Percentiles rank a stretch among this genome's conserved stretches.
Conservation (phyloP, 164 flowering plant species). For the Annona cherimola region DNA sequence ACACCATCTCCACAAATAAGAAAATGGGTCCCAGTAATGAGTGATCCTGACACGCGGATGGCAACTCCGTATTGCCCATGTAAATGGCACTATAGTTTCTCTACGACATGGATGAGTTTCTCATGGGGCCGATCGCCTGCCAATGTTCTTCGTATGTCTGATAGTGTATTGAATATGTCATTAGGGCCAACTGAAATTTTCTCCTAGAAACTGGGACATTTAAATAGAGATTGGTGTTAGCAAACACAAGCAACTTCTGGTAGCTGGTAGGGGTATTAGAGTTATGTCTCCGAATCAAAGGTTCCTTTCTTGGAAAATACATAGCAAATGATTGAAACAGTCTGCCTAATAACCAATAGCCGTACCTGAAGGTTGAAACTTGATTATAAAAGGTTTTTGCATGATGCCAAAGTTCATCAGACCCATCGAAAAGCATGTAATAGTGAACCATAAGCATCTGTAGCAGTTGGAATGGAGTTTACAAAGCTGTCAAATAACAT, state of each 20-base stretch:
- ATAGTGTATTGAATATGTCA: conserved; percentile 54
- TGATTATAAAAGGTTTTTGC: too few relatives aligned
- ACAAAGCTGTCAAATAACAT: too few relatives aligned
- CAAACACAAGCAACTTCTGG: not conserved
- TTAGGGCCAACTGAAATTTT: conserved; percentile 51
- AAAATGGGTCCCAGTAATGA: conserved; percentile 78
- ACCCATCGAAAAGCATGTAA: too few relatives aligned
- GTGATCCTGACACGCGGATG: conserved; percentile 85
- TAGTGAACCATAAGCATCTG: too few relatives aligned
- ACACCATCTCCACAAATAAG: conserved; percentile 92
- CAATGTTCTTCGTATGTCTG: conserved; percentile 61
- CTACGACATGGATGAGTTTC: conserved; percentile 91
- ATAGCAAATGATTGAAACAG: too few relatives aligned
- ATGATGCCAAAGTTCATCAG: too few relatives aligned
- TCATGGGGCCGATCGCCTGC: conserved; percentile 90
- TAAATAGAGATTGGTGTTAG: not conserved
- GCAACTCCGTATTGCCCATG: conserved; percentile 82
- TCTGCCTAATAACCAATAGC: too few relatives aligned
- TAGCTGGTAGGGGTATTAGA: too few relatives aligned
- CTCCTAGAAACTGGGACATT: conserved; percentile 58
- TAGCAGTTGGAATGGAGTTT: too few relatives aligned
- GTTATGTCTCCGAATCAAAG: too few relatives aligned
- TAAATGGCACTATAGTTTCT: conserved; percentile 84
- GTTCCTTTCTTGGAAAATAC: too few relatives aligned
- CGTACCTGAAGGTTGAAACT: too few relatives aligned